Percentiles rank a stretch among this genome's conserved stretches.
Conservation (phyloP, 202 grass and related monocot species). For the Hordeum pubiflorum region DNA sequence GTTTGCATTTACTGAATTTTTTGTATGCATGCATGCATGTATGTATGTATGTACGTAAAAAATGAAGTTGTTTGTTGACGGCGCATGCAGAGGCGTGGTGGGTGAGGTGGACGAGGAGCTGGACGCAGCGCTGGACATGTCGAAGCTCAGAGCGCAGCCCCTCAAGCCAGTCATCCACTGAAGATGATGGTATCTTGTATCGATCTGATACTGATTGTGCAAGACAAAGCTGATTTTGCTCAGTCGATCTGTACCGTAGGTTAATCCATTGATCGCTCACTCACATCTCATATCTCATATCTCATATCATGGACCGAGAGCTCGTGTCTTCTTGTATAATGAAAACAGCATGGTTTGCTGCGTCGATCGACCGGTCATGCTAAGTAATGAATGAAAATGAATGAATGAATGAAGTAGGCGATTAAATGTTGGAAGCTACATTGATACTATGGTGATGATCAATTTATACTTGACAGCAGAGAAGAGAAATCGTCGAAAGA, state of each 20-base stretch:
- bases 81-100: slow-evolving; percentile 66
- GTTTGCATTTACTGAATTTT: background rate
- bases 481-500: too few species aligned
- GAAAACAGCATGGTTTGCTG: too few species aligned
- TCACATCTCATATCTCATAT: too few species aligned
- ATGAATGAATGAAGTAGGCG: too few species aligned
- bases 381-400: too few species aligned
- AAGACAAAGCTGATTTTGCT: background rate
- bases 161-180: slow-evolving; percentile 78
- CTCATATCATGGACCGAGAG: too few species aligned
- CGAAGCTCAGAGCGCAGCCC: slow-evolving; percentile 65
- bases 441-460: background rate
- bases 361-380: too few species aligned
- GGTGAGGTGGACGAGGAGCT: slow-evolving; percentile 83
- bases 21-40: background rate
- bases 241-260: background rate
- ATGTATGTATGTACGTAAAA: background rate
- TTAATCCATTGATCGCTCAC: background rate
- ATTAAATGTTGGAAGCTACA: background rate
- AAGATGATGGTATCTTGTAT: background rate
- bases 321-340: too few species aligned
- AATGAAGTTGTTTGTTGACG: background rate
- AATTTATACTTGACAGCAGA: too few species aligned
- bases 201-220: too few species aligned
- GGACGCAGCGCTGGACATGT: slow-evolving; percentile 67